phyloP scores from a whole-genome alignment of 805 yeast genomes.

The Barnettozyma vustinii region DNA sequence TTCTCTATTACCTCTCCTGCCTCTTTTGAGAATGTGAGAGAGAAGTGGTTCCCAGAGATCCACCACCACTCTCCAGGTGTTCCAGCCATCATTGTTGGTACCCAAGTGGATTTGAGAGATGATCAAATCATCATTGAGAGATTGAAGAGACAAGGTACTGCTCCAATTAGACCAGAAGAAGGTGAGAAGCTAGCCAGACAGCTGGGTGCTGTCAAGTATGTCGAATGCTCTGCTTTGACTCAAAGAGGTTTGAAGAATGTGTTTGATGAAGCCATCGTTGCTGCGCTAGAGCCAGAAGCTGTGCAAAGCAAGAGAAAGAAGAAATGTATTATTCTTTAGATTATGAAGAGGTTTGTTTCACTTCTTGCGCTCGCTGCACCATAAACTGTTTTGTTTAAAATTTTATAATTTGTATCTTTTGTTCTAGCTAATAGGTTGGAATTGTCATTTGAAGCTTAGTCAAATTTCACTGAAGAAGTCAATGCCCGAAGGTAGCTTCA shows the following conservation, averaged over 20 bases:
- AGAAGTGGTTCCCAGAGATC: slow-evolving; percentile 98
- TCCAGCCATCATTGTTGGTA: slow-evolving; percentile 94
- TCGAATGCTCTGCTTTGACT: slow-evolving; percentile 96
- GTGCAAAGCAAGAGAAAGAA: slow-evolving; percentile 70
- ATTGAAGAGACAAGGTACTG: slow-evolving; percentile 82
- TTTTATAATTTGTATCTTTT: not conserved
- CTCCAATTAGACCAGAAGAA: slow-evolving; percentile 78
- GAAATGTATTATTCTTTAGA: slow-evolving; percentile 65
- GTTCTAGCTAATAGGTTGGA: not conserved
- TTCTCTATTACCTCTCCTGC: slow-evolving; percentile 97
- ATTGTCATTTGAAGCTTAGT: not conserved
- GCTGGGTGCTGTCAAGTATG: slow-evolving; percentile 91
- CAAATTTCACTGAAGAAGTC: not conserved
- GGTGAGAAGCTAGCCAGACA: slow-evolving; percentile 94
- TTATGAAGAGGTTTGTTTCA: slow-evolving; percentile 1
- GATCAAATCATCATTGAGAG: slow-evolving; percentile 89
- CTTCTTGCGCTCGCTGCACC: not conserved
- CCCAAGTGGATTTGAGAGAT: slow-evolving; percentile 91
- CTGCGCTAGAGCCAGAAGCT: slow-evolving; percentile 96
- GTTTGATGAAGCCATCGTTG: slow-evolving; percentile 98
- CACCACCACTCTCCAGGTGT: slow-evolving; percentile 98
- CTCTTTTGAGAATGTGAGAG: slow-evolving; percentile 93
- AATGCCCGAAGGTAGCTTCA: not conserved
- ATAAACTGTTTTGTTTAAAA: not conserved
- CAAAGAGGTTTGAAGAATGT: slow-evolving; percentile 96